Evolutionary conservation across 2,329 filamentous ascomycete species (phyloP).

Genomic region (Microdochium bolleyi): DNA sequence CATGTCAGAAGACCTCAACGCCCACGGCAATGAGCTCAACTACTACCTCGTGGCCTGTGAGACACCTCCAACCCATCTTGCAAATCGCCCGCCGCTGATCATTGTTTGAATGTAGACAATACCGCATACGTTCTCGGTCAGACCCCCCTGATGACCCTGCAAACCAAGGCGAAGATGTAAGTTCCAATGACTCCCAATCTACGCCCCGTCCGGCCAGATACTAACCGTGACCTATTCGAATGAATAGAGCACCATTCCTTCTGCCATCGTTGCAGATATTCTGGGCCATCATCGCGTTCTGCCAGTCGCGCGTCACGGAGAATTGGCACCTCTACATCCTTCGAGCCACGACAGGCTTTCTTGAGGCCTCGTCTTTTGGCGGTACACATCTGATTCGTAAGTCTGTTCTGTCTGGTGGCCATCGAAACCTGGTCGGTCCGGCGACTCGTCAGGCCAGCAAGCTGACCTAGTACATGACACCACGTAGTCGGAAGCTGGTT

Average conservation of each 20-base stretch:
- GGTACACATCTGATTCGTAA: slow-evolving; percentile 19
- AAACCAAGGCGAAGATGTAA: slow-evolving; percentile 16
- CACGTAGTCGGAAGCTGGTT: slow-evolving; percentile 6
- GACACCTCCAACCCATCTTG: not conserved
- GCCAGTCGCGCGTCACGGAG: slow-evolving; percentile 11
- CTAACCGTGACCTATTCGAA: slow-evolving; percentile 1
- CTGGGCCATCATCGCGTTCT: slow-evolving; percentile 17
- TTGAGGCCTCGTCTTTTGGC: slow-evolving; percentile 15
- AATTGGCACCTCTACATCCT: not conserved
- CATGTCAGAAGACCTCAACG: slow-evolving; percentile 12
- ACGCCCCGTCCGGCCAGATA: not conserved
- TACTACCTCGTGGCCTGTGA: slow-evolving; percentile 1
- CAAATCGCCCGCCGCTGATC: not conserved
- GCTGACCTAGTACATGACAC: not conserved
- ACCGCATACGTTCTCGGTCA: slow-evolving; percentile 21
- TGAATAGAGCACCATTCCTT: slow-evolving; percentile 11
- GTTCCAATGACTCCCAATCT: not conserved
- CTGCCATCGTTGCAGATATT: slow-evolving; percentile 13
- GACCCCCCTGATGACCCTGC: slow-evolving; percentile 17
- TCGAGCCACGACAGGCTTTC: slow-evolving; percentile 2
- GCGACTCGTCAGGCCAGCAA: no score
- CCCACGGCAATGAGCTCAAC: slow-evolving; percentile 14
- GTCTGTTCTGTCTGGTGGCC: no score
- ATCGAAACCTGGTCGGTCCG: no score
- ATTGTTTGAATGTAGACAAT: slow-evolving; percentile 27